phyloP scores from a whole-genome alignment of 768 basidiomycete species.

The Boletus reticulatus region DNA sequence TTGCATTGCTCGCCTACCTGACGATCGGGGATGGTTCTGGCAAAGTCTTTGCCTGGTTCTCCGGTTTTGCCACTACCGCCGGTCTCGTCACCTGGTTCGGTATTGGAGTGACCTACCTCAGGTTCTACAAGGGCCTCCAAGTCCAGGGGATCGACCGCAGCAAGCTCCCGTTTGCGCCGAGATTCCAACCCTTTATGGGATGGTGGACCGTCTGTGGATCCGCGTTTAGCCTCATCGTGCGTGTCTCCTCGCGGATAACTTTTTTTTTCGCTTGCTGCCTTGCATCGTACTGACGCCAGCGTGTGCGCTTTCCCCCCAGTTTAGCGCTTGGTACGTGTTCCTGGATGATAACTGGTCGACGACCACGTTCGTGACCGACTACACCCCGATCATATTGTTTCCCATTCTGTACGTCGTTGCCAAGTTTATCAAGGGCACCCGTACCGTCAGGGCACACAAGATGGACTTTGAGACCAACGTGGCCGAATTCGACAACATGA shows the following conservation, averaged over 20 bases:
- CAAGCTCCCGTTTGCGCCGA: slow-evolving; percentile 44
- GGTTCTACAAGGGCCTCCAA: slow-evolving; percentile 46
- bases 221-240: slow-evolving; percentile 36
- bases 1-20: slow-evolving; percentile 42
- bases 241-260: background rate
- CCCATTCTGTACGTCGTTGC: slow-evolving; percentile 42
- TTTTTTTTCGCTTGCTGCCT: no score
- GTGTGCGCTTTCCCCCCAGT: slow-evolving; percentile 15
- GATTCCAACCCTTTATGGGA: slow-evolving; percentile 41
- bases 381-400: slow-evolving; percentile 43
- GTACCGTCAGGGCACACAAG: slow-evolving; percentile 1
- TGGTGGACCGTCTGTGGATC: slow-evolving; percentile 35
- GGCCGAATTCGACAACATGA: slow-evolving; percentile 29
- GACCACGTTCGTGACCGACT: slow-evolving; percentile 41
- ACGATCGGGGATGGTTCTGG: slow-evolving; percentile 35
- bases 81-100: slow-evolving; percentile 47
- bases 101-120: slow-evolving; percentile 45
- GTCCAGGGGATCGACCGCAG: slow-evolving; percentile 47
- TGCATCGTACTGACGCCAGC: no score
- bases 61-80: slow-evolving; percentile 34
- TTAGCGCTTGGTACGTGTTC: slow-evolving; percentile 41
- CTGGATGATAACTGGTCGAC: slow-evolving; percentile 35
- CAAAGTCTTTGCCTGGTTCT: slow-evolving; percentile 43
- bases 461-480: slow-evolving; percentile 29
- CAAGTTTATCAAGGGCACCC: slow-evolving; percentile 15